Base-by-base conservation (phyloP, 805 yeast genomes). In the Barnettozyma sp. region DNA sequence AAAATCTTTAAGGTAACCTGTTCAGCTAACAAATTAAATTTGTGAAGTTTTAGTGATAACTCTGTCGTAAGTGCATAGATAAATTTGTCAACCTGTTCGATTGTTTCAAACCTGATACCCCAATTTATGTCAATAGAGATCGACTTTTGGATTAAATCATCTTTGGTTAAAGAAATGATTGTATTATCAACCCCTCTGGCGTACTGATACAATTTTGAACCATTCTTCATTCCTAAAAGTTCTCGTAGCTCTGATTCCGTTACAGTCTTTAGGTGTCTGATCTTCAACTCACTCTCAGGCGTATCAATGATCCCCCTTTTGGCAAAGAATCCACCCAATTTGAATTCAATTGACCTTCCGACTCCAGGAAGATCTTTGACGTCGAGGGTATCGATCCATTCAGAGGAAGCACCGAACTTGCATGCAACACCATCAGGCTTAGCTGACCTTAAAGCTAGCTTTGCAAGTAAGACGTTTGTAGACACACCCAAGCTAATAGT, bases 121-220 rank as follows among this genome's bases (percentile, higher is more conserved):
- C 86, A 90, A 43, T 86, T 84, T 19, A 90, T 80, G 52, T 90
- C 97, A 4, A 87, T 82, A 0, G 95, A 85, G 0, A 90, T 70
- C 1, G 92, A 73, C 48, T 85, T 86, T 19, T 94, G 65, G 10
- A 73, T 67, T 14, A 76, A 65, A 35, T 60, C 74, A 12, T 64
- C 59, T 8, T 76, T 73, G 22, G 66, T 64, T n/a, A 79, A 62
- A 25, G 71, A 75, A 34, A 79, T 71, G 5, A 68, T 68, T 0
- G 82, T 72, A 30, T 63, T 59, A 56, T 90, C 97, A 9, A 66
- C 58, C 0, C 96, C 97, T 10, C 76, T 54, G 7, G 81, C 63
- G 44, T 71, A 78, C 1, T 74, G 66, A 46, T 52, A 70, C 0
- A 90, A 55, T 37, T 78, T 83, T 5, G 55, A 49, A 0, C 94